Conservation (phyloP, 2,329 filamentous ascomycete species). For the Cladosporium austrohemisphaericum region DNA sequence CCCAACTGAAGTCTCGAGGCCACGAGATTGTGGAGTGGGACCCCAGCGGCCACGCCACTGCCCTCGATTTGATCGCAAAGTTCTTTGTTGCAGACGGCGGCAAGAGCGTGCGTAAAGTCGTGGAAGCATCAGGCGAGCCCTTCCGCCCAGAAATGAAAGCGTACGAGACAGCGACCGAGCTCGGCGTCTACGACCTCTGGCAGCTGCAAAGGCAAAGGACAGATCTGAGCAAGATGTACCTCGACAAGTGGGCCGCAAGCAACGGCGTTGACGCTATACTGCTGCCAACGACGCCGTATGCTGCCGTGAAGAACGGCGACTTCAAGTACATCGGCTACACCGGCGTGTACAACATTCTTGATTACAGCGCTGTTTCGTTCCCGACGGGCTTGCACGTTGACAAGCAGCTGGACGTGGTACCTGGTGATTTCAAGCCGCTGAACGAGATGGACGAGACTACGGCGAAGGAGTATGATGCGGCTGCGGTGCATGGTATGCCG, state of each 20-base stretch:
- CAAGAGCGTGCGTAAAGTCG: slow-evolving; percentile 41
- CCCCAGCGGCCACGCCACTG: slow-evolving; percentile 50
- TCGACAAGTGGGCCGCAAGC: slow-evolving; percentile 43
- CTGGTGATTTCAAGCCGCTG: slow-evolving; percentile 26
- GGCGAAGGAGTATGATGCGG: slow-evolving; percentile 33
- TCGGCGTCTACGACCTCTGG: slow-evolving; percentile 46
- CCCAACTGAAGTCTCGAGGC: slow-evolving; percentile 48
- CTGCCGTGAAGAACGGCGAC: slow-evolving; percentile 39
- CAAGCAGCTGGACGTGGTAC: slow-evolving; percentile 35
- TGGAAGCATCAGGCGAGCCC: slow-evolving; percentile 42
- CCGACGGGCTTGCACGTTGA: slow-evolving; percentile 41
- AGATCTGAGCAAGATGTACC: slow-evolving; percentile 37
- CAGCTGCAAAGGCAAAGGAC: slow-evolving; percentile 47
- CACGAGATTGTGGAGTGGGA: slow-evolving; percentile 57
- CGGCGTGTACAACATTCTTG: slow-evolving; percentile 46
- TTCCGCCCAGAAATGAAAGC: slow-evolving; percentile 48
- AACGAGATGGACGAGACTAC: slow-evolving; percentile 40
- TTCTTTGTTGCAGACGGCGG: slow-evolving; percentile 53
- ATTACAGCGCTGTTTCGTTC: slow-evolving; percentile 46
- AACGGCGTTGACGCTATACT: slow-evolving; percentile 45
- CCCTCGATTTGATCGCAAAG: slow-evolving; percentile 45
- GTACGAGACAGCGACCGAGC: slow-evolving; percentile 43
- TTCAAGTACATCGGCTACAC: slow-evolving; percentile 44
- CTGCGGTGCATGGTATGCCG: slow-evolving; percentile 42
- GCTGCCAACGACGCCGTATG: slow-evolving; percentile 45